phyloP scores from a whole-genome alignment of 1,284 basidiomycete genomes.

The Puccinia triticina region DNA sequence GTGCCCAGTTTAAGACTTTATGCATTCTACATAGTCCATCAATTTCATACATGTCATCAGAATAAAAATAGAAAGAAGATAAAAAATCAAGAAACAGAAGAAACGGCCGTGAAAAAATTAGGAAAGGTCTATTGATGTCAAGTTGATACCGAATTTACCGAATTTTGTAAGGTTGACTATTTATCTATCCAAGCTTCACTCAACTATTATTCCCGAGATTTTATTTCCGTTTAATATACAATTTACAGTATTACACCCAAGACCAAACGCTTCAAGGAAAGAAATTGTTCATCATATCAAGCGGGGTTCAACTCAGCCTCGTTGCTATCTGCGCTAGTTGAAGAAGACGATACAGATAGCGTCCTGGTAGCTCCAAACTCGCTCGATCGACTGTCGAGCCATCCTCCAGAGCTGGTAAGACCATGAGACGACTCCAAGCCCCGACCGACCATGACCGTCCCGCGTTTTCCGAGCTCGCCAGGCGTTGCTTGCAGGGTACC shows the following conservation, averaged over 20 bases:
- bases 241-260: neutral
- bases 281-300: neutral
- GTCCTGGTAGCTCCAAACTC: neutral
- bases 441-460: conserved; percentile 23
- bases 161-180: neutral
- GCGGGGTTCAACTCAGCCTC: neutral
- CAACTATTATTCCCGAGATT: neutral
- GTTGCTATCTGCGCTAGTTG: neutral
- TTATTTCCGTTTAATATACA: no score
- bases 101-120: neutral
- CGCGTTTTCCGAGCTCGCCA: conserved; percentile 27
- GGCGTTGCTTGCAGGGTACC: conserved; percentile 4
- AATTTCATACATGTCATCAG: neutral
- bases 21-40: neutral
- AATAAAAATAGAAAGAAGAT: neutral
- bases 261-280: neutral
- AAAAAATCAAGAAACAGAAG: neutral
- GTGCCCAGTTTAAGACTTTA: no score
- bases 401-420: conserved; percentile 33
- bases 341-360: neutral
- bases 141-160: neutral
- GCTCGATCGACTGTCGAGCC: conserved; percentile 20
- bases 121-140: neutral
- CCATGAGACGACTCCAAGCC: conserved; percentile 16
- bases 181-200: neutral